Base-by-base conservation (phyloP, 441 rosid genomes). In the Gossypium schwendimanii region DNA sequence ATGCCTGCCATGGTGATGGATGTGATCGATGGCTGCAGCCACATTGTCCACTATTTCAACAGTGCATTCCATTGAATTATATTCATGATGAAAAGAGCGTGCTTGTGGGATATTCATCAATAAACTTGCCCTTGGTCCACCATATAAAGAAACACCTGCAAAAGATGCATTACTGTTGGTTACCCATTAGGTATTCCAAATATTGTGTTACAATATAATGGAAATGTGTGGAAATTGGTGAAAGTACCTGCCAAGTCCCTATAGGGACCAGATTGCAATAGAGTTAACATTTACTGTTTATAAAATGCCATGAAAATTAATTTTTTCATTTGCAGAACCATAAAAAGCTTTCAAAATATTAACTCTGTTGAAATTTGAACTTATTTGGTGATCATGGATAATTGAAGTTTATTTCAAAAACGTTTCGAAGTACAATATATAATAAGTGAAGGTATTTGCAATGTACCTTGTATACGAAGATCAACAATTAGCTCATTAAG, bases 1-100 rank as follows among this genome's bases (percentile, higher is more conserved):
- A 59, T 76, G 79, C 99, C 99, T 95, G 82, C 99, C 99, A 79
- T 95, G 89, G 76, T 83, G 75, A 79, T 95, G 96, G 76, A 93
- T 95, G 66, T 95, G 99, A 77, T 89, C 81, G 70, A 95, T 87
- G 73, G 99, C 97, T 53, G 85, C 88, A 75, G 81, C 24, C 39
- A 95, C 94, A 54, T 90, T 94, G 68, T 95, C 92, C 58, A 95
- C 97, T 72, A 91, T 86, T 86, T 95, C 99, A 58, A 95, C 74
- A 17, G 99, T 95, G 83, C 98, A 93, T 14, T 90, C 95, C 83
- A 80, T 69, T 15, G 98, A 86, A 84, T 81, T 93, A 85, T 95
- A 95, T 81, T 95, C 99, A 45, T 86, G 91, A 80, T 87, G 97
- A 69, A 95, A 86, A 59, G 97, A 89, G 53, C 26, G 33, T 47